Evolutionary conservation across 768 basidiomycete species (phyloP).

Genomic region (Auriscalpium vulgare): DNA sequence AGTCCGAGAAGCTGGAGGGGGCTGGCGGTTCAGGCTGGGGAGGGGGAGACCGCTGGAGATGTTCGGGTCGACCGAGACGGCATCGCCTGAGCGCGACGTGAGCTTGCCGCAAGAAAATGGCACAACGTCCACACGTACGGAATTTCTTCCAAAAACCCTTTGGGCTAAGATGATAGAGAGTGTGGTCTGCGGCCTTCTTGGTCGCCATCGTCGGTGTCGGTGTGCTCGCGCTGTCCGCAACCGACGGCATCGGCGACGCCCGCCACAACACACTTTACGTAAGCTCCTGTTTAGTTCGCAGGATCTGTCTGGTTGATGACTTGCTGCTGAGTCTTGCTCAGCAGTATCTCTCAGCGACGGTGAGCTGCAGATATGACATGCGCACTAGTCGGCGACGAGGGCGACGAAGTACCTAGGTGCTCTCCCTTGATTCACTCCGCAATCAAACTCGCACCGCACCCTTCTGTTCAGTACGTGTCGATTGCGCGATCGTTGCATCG

Average conservation of each 20-base stretch:
- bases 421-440: not conserved
- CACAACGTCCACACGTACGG: slow-evolving; percentile 40
- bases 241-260: not conserved
- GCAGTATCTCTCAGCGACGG: no score
- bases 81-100: slow-evolving; percentile 52
- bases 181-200: slow-evolving; percentile 79
- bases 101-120: not conserved
- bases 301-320: not conserved
- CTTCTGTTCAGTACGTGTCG: not conserved
- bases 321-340: no score
- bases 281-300: not conserved
- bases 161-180: slow-evolving; percentile 81
- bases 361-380: no score
- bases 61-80: slow-evolving; percentile 76
- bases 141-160: slow-evolving; percentile 98
- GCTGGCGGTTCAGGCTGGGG: slow-evolving; percentile 63
- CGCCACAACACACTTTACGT: not conserved
- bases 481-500: slow-evolving; percentile 9
- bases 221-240: not conserved
- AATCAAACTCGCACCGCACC: not conserved
- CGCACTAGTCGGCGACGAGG: not conserved
- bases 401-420: not conserved
- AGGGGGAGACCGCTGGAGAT: slow-evolving; percentile 88
- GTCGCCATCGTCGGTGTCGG: slow-evolving; percentile 44
- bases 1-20: slow-evolving; percentile 81